Percentiles rank a stretch among this genome's conserved stretches.
These are phyloP conservation scores for Paramarasmius palmivorus DNA, from an alignment of 1,284 basidiomycete genomes.

Conservation along the genomic window DNA sequence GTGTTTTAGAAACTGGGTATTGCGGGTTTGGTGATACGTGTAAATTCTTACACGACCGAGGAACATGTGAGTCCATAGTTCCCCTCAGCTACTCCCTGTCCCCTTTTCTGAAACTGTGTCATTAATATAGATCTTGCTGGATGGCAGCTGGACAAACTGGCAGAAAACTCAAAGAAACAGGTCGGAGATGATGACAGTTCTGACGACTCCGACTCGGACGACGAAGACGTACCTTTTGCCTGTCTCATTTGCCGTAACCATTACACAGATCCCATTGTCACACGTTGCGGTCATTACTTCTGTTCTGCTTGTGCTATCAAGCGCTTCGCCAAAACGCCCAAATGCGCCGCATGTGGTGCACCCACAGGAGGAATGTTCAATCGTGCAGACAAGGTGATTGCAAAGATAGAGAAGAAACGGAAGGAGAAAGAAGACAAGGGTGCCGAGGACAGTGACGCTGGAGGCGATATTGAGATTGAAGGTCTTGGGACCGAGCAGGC, in stretches of 20 bases:
- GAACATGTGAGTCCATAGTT: constrained; percentile 64
- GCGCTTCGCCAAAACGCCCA: constrained; percentile 91
- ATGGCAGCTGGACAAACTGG: constrained; percentile 94
- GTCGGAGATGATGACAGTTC: constrained; percentile 60
- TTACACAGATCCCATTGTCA: constrained; percentile 94
- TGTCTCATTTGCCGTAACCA: constrained; percentile 95
- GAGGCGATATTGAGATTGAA: constrained; percentile 60
- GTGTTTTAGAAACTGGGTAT: constrained; percentile 86
- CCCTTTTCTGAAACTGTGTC: constrained; percentile 14
- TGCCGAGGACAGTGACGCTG: constrained; percentile 40
- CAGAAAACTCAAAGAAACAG: constrained; percentile 64
- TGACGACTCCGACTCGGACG: constrained; percentile 58
- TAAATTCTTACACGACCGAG: constrained; percentile 91
- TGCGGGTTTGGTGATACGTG: constrained; percentile 99
- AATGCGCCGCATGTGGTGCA: constrained; percentile 93
- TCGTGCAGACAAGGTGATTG: constrained; percentile 80
- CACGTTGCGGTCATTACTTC: constrained; percentile 96
- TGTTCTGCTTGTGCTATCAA: constrained; percentile 94
- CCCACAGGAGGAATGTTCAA: constrained; percentile 96
- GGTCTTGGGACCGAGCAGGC: constrained; percentile 48
- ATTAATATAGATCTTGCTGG: constrained; percentile 81
- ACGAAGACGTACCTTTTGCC: constrained; percentile 96
- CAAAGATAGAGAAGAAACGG: constrained; percentile 70
- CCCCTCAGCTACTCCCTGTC: constrained; percentile 11
- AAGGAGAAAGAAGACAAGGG: constrained; percentile 48